These are phyloP conservation scores for Russula foetens DNA, from an alignment of 768 basidiomycete species.

Conservation along the genomic window DNA sequence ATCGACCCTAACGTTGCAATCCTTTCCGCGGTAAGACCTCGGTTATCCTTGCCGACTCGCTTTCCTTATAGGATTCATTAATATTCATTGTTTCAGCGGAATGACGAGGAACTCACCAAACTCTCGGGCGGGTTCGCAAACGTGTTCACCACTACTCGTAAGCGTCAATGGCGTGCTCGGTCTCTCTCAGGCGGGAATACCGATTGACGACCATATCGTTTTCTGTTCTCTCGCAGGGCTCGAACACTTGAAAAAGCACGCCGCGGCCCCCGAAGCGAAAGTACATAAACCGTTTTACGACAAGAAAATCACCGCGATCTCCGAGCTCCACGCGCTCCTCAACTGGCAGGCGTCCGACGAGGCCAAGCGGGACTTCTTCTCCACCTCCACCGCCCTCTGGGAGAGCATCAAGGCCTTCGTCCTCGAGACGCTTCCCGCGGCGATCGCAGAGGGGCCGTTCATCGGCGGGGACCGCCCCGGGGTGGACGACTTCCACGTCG, in stretches of 20 bases:
- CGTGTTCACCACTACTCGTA: constrained; percentile 34
- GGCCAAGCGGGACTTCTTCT: constrained; percentile 34
- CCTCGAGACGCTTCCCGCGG: constrained; percentile 32
- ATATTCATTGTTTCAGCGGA: constrained; percentile 27
- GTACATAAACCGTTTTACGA: constrained; percentile 38
- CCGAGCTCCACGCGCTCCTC: constrained; percentile 35
- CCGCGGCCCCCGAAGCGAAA: constrained; percentile 29
- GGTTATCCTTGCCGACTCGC: too few relatives aligned
- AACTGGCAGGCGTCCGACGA: constrained; percentile 31
- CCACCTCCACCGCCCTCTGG: constrained; percentile 33
- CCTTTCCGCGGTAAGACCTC: constrained; percentile 30
- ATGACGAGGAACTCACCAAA: constrained; percentile 38
- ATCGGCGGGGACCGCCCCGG: constrained; percentile 40
- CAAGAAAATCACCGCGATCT: constrained; percentile 33
- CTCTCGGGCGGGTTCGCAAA: constrained; percentile 28
- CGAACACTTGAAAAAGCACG: constrained; percentile 32
- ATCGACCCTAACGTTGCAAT: constrained; percentile 47
- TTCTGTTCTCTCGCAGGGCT: constrained; percentile 30
- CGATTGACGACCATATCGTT: not conserved
- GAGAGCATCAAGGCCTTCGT: constrained; percentile 31
- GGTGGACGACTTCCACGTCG: constrained; percentile 50
- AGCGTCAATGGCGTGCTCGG: constrained; percentile 18
- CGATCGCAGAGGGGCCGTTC: constrained; percentile 39
- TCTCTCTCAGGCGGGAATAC: not conserved
- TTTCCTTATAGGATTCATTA: not conserved